Conservation (phyloP, 1,284 basidiomycete species). For the Bjerkandera adusta region DNA sequence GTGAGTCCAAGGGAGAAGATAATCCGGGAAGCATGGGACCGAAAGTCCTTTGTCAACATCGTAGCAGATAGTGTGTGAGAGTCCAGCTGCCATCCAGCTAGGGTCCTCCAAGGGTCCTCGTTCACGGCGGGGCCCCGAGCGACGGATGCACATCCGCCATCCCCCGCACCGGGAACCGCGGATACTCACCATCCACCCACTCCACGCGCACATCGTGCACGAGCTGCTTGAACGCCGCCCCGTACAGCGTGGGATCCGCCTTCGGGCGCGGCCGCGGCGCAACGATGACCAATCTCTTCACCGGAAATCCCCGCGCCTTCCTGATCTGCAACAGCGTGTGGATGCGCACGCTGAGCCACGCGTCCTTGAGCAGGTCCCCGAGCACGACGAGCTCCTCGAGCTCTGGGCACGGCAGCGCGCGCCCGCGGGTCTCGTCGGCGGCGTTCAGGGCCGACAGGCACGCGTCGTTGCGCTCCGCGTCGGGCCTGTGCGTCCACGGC, state of each 20-base stretch:
- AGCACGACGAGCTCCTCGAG: conserved; percentile 10
- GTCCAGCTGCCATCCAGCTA: no score
- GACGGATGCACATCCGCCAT: no score
- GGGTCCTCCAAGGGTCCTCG: no score
- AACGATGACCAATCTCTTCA: neutral
- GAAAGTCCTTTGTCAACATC: no score
- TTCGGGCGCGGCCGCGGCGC: no score
- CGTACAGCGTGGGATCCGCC: no score
- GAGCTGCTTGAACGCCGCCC: conserved; percentile 4
- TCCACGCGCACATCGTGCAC: neutral
- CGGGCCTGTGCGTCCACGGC: neutral
- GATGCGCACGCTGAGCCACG: neutral
- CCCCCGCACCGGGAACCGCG: no score
- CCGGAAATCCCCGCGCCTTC: conserved; percentile 10
- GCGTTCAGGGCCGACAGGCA: conserved; percentile 5
- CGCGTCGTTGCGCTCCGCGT: neutral
- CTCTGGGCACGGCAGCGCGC: conserved; percentile 9
- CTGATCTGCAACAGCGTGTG: neutral
- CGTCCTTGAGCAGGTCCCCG: neutral
- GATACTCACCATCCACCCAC: neutral
- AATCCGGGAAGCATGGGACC: no score
- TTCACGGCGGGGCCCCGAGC: no score
- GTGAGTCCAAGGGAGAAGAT: no score
- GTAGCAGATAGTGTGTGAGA: no score
- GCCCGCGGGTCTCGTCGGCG: conserved; percentile 9